Evolutionary conservation across 495 filamentous ascomycete genomes (phyloP), one percentile per base, ranked within the genome.

Genomic region (Daldinia childiae): DNA sequence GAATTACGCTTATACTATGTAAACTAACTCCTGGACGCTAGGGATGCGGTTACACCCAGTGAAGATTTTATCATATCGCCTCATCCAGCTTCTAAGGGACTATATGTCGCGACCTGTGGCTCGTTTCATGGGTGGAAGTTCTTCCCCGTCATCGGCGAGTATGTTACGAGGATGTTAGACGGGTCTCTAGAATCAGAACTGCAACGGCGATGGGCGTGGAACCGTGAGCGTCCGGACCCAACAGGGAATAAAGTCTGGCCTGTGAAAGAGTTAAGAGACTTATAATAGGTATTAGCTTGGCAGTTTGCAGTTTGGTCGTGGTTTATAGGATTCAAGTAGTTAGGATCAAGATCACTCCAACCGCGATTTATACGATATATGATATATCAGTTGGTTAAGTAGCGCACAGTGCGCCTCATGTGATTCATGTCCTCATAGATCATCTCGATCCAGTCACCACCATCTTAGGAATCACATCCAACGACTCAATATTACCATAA

Each of bases 51-150:
- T 8, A 83, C 79, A 2, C 82, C 86, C 1, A 84, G 80, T 62
- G 81, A 87, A 26, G 85, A 88, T 67, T 88, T 87, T 68, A 86
- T 88, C 38, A 88, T 89, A 60, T 83, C 81, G 29, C 77, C 82
- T 17, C 88, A 90, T 69, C 81, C 87, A 0, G 79, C 79, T 29
- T 83, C 80, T 38, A 71, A 80, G 38, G 83, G 83, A 29, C 68
- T 86, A 0, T 81, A 78, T 52, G 59, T 86, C 57, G 84, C 84
- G 2, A 82, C 78, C 4, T 80, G 72, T n/a, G 84, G 84, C 7
- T 83, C 82, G 21, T 85, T 84, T 64, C 83, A 86, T 57, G 79
- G 82, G 7, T 90, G 80, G 78, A 90, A 90, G 73, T 90, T 90
- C 78, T 79, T 89, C 62, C 87, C 88, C 0, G 83, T 85, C 12